Conservation (phyloP, 805 yeast genomes). For the Starmerella potacharoeniae region DNA sequence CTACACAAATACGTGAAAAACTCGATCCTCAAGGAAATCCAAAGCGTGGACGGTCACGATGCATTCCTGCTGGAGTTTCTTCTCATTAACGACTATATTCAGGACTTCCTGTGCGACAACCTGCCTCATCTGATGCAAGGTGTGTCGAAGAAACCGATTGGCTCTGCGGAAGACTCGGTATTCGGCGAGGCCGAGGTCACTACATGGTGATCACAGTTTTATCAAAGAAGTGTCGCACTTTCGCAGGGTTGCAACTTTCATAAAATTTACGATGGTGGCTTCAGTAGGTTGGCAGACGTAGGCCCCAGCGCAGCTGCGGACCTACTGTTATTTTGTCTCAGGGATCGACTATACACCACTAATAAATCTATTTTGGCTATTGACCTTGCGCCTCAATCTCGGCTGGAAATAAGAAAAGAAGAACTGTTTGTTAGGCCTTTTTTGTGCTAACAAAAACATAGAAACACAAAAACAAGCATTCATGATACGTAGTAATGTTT, state of each 20-base stretch:
- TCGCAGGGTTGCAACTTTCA: neutral
- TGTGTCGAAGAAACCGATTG: slow-evolving; percentile 36
- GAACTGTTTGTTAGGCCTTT: too few relatives aligned
- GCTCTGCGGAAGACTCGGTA: slow-evolving; percentile 37
- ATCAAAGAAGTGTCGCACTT: neutral
- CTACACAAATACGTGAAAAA: slow-evolving; percentile 66
- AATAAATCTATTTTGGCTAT: too few relatives aligned
- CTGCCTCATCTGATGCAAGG: slow-evolving; percentile 50
- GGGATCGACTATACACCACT: too few relatives aligned
- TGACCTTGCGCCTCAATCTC: too few relatives aligned
- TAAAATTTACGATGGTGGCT: too few relatives aligned
- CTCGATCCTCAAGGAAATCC: slow-evolving; percentile 54
- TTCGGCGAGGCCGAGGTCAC: slow-evolving; percentile 94
- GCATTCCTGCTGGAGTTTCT: slow-evolving; percentile 87
- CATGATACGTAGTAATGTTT: too few relatives aligned
- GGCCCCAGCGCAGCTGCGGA: too few relatives aligned
- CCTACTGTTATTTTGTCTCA: too few relatives aligned
- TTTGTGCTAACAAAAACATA: too few relatives aligned
- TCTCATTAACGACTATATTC: slow-evolving; percentile 59
- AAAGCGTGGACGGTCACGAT: slow-evolving; percentile 95
- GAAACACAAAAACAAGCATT: too few relatives aligned
- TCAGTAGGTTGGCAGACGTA: too few relatives aligned
- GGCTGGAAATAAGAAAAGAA: too few relatives aligned
- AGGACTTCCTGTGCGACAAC: slow-evolving; percentile 49
- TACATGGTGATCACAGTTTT: slow-evolving; percentile 49